Conservation (phyloP, 1,139 yeast species). For the Torulaspora pretoriensis region DNA sequence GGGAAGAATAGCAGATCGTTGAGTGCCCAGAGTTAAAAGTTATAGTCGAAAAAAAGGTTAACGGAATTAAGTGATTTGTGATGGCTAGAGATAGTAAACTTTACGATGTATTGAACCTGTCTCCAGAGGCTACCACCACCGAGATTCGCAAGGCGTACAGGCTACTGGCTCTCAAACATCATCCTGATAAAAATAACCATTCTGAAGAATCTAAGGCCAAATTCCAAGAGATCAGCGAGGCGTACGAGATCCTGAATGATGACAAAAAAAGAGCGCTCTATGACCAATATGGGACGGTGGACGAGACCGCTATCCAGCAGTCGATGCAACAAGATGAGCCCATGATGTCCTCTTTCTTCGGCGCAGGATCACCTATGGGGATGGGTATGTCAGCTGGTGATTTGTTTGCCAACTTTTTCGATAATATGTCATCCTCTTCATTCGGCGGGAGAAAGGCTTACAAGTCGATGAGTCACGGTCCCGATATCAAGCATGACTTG, state of each 20-base stretch:
- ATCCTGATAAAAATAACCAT: conserved; percentile 64
- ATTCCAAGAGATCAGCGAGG: conserved; percentile 56
- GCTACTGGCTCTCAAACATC: conserved; percentile 50
- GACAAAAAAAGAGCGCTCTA: conserved; percentile 51
- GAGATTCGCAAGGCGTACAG: conserved; percentile 64
- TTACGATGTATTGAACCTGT: conserved; percentile 34
- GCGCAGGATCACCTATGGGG: conserved; percentile 17
- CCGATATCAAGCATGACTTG: conserved; percentile 46
- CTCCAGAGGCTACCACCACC: conserved; percentile 36
- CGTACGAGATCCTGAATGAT: conserved; percentile 57
- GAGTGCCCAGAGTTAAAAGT: neutral
- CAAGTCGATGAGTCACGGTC: conserved; percentile 35
- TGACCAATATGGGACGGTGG: conserved; percentile 56
- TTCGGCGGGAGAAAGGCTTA: conserved; percentile 5
- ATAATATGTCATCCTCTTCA: conserved; percentile 21
- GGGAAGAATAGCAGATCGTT: neutral
- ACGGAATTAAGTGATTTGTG: neutral
- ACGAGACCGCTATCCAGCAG: conserved; percentile 33
- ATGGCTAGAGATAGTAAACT: conserved; percentile 25
- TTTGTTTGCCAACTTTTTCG: conserved; percentile 40
- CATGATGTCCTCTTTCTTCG: conserved; percentile 17
- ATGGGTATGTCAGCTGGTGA: conserved; percentile 34
- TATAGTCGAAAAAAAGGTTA: neutral
- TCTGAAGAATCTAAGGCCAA: conserved; percentile 52
- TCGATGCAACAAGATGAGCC: conserved; percentile 19